Base-by-base conservation (phyloP, 2,329 filamentous ascomycete genomes). In the Diaporthe ampelina region DNA sequence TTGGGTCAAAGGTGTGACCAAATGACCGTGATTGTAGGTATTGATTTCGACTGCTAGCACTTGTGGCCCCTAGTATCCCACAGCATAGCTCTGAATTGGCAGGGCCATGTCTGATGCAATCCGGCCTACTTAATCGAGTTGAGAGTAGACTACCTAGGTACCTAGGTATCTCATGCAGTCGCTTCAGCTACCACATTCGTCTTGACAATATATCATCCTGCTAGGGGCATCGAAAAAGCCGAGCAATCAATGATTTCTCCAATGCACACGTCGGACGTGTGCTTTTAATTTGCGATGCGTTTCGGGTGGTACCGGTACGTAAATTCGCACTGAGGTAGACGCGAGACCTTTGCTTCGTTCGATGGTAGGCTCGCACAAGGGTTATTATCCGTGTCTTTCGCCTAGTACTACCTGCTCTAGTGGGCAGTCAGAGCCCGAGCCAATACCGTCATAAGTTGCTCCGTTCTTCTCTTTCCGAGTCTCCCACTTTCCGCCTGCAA, bases 391-490 rank as follows among this genome's bases (percentile, higher is more conserved):
- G 45, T 37, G 61, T 50, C 29, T 67, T 37, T 21, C 29, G 21
- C 9, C 45, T 4, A 37, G 9, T 52, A 40, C 45, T 67, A 68
- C 63, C 63, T 68, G 11, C 63, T 68, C 13, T 19, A 68, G 48
- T 54, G 6, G 48, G 63, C 37, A 68, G 32, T 32, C 37, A 40
- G 63, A 26, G 32, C 32, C 63, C 63, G 63, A 68, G 63, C 40
- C n/a, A 35, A 29, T 40, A 15, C n/a, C 32, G 24, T 52, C 10
- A n/a, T 52, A 9, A 21, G 26, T 40, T 67, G 11, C 21, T 26
- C 10, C 37, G n/a, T 29, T 10, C 19, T 26, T 45, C 21, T 24
- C 63, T 37, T 52, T 67, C 63, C 32, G 24, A 24, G 43, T 26
- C 21, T 52, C 45, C 45, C 63, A 37, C n/a, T 32, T 68, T 13